Conservation (phyloP, 2,329 filamentous ascomycete species). For the Claviceps lovelessii region DNA sequence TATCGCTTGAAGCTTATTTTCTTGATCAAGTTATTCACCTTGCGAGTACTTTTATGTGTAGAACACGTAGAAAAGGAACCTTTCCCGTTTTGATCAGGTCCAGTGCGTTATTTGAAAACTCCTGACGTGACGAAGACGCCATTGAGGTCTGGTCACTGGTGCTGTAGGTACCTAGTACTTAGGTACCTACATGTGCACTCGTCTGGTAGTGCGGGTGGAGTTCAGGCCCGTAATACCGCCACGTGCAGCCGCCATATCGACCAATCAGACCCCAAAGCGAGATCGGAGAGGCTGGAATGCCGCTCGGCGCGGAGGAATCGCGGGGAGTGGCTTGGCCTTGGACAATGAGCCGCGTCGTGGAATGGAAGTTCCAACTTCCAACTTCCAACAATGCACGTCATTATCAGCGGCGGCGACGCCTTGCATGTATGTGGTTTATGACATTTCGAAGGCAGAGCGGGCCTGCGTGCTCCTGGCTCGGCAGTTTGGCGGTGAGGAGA, state of each 20-base stretch:
- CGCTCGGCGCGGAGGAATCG: neutral
- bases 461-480: neutral
- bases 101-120: too few species aligned
- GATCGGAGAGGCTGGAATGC: neutral
- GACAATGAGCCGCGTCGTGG: neutral
- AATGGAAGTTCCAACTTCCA: neutral
- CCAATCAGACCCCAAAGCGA: neutral
- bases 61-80: too few species aligned
- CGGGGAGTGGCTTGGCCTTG: neutral
- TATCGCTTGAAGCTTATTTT: too few species aligned
- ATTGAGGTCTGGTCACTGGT: too few species aligned
- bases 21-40: too few species aligned
- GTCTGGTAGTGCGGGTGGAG: neutral
- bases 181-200: too few species aligned
- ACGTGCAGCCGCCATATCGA: neutral
- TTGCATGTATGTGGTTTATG: too few species aligned
- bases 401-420: neutral
- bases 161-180: too few species aligned
- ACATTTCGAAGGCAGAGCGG: too few species aligned
- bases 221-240: neutral
- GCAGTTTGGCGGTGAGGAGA: neutral
- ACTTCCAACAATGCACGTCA: neutral
- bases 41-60: too few species aligned
- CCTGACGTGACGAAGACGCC: too few species aligned
- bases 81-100: too few species aligned